A percentile compares a stretch with the other conserved stretches of the same genome.
Evolutionary conservation across 148 eudicot genomes (phyloP).

Genomic region (Chenopodium formosanum): DNA sequence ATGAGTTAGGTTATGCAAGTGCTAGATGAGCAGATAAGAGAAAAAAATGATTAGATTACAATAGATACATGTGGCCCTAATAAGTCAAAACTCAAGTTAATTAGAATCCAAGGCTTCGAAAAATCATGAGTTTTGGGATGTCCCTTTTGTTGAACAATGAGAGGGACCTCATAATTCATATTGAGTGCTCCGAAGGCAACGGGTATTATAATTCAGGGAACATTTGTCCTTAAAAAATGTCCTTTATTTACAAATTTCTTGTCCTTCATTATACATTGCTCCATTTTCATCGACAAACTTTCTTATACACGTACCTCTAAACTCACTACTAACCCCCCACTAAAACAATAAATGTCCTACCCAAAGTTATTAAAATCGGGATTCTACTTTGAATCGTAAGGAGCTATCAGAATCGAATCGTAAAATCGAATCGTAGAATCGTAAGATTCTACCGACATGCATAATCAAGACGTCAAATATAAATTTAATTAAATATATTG

Average conservation of each 20-base stretch:
- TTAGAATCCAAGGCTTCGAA: not conserved
- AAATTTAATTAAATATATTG: too few species aligned
- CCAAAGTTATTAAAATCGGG: too few species aligned
- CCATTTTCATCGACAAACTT: not conserved
- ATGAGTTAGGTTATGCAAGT: too few species aligned
- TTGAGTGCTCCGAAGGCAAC: slow-evolving; percentile 7
- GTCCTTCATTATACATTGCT: not conserved
- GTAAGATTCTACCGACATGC: too few species aligned
- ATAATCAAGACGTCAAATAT: too few species aligned
- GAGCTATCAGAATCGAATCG: too few species aligned
- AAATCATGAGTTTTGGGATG: not conserved
- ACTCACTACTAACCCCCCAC: not conserved
- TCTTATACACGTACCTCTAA: not conserved
- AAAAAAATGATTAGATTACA: too few species aligned
- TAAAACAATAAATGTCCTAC: not conserved
- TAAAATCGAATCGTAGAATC: too few species aligned
- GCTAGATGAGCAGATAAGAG: too few species aligned
- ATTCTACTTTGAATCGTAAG: too few species aligned
- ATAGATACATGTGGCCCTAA: not conserved
- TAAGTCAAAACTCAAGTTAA: not conserved
- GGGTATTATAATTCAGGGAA: not conserved
- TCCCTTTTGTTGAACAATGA: not conserved
- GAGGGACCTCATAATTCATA: slow-evolving; percentile 6
- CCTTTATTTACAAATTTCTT: not conserved
- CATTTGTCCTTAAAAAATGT: not conserved